Evolutionary conservation across 2,329 filamentous ascomycete genomes (phyloP).

Genomic region (Colletotrichum godetiae): DNA sequence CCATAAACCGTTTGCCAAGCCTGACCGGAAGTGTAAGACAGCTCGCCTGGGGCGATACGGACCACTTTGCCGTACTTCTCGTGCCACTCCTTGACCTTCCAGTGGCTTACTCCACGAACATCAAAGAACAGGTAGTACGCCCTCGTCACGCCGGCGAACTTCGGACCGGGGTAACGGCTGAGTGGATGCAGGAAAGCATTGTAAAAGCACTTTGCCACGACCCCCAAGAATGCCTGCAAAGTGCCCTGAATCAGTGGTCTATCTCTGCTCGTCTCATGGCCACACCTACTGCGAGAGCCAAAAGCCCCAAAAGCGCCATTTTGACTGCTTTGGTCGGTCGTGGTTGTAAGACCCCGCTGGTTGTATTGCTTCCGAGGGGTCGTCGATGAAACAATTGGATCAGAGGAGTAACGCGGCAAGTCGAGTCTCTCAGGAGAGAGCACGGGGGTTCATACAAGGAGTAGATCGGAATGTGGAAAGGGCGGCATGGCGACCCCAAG

Average conservation of each 20-base stretch:
- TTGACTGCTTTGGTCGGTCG: not conserved
- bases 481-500: not conserved
- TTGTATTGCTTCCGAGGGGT: not conserved
- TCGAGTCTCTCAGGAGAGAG: not conserved
- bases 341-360: constrained; percentile 6
- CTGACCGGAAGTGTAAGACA: constrained; percentile 49
- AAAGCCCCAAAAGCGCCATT: constrained; percentile 11
- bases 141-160: constrained; percentile 33
- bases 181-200: constrained; percentile 45
- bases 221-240: constrained; percentile 10
- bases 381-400: not conserved
- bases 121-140: constrained; percentile 32
- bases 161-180: constrained; percentile 44
- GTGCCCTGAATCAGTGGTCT: not conserved
- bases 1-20: constrained; percentile 56
- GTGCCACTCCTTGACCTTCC: constrained; percentile 37
- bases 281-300: constrained; percentile 15
- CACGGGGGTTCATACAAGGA: not conserved
- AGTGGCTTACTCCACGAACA: constrained; percentile 26
- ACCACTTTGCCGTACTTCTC: constrained; percentile 47
- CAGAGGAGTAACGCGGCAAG: not conserved
- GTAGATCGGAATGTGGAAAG: not conserved
- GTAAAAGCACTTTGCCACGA: constrained; percentile 38
- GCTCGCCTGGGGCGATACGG: constrained; percentile 51
- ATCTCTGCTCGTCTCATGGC: not conserved